Base-by-base conservation (phyloP, 805 yeast species). In the Lachancea lanzarotensis region DNA sequence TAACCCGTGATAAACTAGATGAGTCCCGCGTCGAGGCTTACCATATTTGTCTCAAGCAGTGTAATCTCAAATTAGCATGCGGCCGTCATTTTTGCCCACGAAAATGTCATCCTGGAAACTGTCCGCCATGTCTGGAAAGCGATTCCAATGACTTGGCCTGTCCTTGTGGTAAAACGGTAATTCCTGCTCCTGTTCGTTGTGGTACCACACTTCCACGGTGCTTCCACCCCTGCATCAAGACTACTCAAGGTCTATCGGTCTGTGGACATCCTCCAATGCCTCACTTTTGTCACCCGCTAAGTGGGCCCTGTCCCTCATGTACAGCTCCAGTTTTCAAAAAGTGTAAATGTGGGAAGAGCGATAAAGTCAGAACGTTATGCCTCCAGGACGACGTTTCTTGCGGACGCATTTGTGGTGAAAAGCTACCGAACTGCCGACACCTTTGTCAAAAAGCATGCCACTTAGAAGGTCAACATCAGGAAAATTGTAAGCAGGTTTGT, bases 151-250 rank as follows among this genome's bases (percentile, higher is more conserved):
- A 87, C 59, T 67, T 84, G 52, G 75, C 79, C 2, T 87, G 96
- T 57, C 74, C 82, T 40, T 87, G 96, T 68, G 95, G 95, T 2
- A 71, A 74, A 50, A 87, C 95, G 0, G 74, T 84, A 2, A 71
- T 87, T 5, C 74, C 72, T 17, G 95, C 95, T 0, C 96, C 96
- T 0, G 87, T 86, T 9, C 68, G 95, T 51, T 87, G 96, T 67
- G 95, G 95, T 12, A 77, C 86, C 0, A 70, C 64, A 37, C 59
- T 84, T 29, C 83, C 83, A 3, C 72, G 71, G 10, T 87, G 96
- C 65, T 70, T 68, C 19, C 73, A 76, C 48, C 88, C 76, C 49
- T 87, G 96, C 62, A 63, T 68, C 2, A 69, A 86, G 40, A 69
- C 68, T 1, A 61, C 65, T 1, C 45, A 50, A 25, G 55, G 54